Evolutionary conservation across 805 yeast species (phyloP), one percentile per base, ranked within the genome.

Genomic region (Metschnikowia koreensis): DNA sequence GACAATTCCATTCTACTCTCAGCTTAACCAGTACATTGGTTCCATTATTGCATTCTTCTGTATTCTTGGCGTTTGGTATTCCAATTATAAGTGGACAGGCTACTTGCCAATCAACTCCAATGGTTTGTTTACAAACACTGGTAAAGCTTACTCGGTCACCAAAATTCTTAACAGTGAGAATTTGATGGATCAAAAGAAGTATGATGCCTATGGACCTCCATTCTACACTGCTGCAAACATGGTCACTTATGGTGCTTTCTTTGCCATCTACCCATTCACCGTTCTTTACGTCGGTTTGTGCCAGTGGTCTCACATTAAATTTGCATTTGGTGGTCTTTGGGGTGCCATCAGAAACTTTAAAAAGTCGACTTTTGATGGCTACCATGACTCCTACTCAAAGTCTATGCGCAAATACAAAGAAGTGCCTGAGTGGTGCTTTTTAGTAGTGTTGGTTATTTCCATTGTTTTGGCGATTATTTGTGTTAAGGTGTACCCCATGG

Each of bases 341-440:
- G 44, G 44, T 5, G 44, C 60, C 3, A 29, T 67, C 26, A 63
- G 46, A 27, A 46, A 60, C 53, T 56, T 57, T 52, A 53, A 42
- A 10, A 55, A 54, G 38, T 67, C 73, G 0, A 59, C 65, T 10
- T 67, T 60, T 46, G 69, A 66, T n/a, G 74, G 69, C 0, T 69
- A 63, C 50, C 50, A 65, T 40, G 74, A 70, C 48, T 67, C 73
- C 2, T 69, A 63, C 40, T 55, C 67, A 36, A 61, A 57, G 46
- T 65, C 68, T 66, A 70, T 69, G 74, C 56, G 56, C 36, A 70
- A 71, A 48, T 74, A 60, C 56, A 68, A 64, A 47, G 69, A 67
- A 57, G 69, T 69, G 10, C 78, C 79, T 41, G 77, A 73, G 49
- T 74, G 79, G 79, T 74, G 79, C 75, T 74, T 60, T 50, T 53